These are phyloP conservation scores for Dalbergia cochinchinensis DNA, from an alignment of 306 rosid species.

Conservation along the genomic window DNA sequence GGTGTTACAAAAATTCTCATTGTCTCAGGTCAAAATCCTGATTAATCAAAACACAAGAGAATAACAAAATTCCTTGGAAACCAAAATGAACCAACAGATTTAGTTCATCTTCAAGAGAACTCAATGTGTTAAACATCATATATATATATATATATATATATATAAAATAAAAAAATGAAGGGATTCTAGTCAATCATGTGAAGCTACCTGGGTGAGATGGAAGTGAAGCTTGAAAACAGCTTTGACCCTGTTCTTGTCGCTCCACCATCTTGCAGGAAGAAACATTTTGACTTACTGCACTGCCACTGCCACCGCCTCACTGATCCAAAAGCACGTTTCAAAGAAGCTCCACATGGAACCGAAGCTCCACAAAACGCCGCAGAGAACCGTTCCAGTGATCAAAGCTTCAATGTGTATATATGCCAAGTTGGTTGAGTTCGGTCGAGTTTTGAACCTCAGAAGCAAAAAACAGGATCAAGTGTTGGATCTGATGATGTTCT, in stretches of 20 bases:
- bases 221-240: constrained; percentile 83
- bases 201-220: constrained; percentile 77
- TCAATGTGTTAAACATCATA: constrained; percentile 21
- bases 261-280: constrained; percentile 89
- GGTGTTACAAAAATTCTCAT: not conserved
- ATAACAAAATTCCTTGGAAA: constrained; percentile 39
- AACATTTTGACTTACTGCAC: constrained; percentile 63
- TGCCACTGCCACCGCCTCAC: constrained; percentile 28
- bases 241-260: constrained; percentile 83
- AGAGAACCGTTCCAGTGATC: constrained; percentile 32
- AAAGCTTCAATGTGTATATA: constrained; percentile 42
- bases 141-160: too few species aligned
- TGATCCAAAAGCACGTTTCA: constrained; percentile 29
- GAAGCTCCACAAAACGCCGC: constrained; percentile 31
- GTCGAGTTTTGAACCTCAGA: not conserved
- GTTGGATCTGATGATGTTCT: constrained; percentile 31
- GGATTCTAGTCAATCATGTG: not conserved
- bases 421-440: too few species aligned
- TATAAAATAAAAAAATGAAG: not conserved
- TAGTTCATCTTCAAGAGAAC: constrained; percentile 33
- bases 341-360: constrained; percentile 42
- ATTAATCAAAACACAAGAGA: not conserved
- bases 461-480: not conserved
- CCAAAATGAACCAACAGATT: constrained; percentile 42
- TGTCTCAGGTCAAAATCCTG: not conserved